Conservation (phyloP, 768 basidiomycete species). For the Mycena maculata region DNA sequence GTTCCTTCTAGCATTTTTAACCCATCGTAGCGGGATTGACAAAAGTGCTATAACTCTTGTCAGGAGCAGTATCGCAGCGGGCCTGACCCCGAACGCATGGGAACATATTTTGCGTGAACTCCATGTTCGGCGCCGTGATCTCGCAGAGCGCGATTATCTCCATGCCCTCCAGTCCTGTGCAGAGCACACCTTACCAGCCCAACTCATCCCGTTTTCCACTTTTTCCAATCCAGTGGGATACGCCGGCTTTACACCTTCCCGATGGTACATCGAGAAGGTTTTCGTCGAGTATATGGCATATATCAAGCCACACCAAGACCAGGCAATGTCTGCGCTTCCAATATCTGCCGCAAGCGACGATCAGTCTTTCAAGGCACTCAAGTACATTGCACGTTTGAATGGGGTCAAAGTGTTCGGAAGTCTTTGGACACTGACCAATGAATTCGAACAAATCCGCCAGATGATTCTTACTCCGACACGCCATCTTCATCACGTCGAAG, state of each 20-base stretch:
- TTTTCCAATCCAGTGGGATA: neutral
- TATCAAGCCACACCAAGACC: conserved; percentile 11
- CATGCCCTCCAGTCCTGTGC: neutral
- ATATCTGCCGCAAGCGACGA: neutral
- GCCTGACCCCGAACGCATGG: neutral
- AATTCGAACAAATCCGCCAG: neutral
- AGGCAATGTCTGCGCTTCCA: conserved; percentile 4
- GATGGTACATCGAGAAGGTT: conserved; percentile 4
- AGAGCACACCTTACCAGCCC: neutral
- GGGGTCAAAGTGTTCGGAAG: conserved; percentile 3
- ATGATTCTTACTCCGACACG: neutral
- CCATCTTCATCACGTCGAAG: conserved; percentile 4
- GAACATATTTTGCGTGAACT: neutral
- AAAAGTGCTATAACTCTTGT: neutral
- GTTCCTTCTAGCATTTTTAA: neutral
- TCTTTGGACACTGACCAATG: conserved; percentile 4
- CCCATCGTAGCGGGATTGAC: conserved; percentile 8
- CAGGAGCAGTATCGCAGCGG: neutral
- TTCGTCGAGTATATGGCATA: neutral
- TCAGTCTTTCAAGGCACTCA: conserved; percentile 9
- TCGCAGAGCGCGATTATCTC: neutral
- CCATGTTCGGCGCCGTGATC: neutral
- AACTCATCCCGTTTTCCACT: neutral
- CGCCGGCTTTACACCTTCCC: neutral
- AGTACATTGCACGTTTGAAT: conserved; percentile 6